phyloP scores from a whole-genome alignment of 805 yeast genomes.

The Yamadazyma endophytica region DNA sequence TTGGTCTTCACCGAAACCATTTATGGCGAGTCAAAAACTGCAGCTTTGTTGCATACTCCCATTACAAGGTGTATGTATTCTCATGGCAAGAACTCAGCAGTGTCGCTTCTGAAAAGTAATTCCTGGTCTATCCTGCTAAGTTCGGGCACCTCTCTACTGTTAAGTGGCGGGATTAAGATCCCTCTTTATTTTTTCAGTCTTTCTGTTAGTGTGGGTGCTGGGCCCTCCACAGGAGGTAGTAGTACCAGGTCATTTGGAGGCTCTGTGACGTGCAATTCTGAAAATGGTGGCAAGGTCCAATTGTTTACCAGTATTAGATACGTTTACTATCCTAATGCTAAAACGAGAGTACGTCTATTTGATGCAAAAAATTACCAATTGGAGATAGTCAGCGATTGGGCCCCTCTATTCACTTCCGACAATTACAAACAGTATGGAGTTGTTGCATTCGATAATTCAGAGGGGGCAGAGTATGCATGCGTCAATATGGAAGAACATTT shows the following conservation, averaged over 20 bases:
- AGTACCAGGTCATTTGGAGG: conserved; percentile 8
- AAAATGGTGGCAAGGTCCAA: conserved; percentile 7
- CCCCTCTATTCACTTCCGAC: conserved; percentile 4
- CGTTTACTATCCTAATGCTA: conserved; percentile 9
- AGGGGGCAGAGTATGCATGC: conserved; percentile 11
- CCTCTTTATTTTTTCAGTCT: background rate
- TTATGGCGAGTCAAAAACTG: conserved; percentile 3
- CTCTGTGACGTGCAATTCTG: conserved; percentile 7
- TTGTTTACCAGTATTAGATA: conserved; percentile 8
- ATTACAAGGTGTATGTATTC: conserved; percentile 5
- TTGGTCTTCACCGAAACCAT: conserved; percentile 3
- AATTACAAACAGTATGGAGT: conserved; percentile 8
- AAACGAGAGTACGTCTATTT: conserved; percentile 4
- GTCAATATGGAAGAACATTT: conserved; percentile 5
- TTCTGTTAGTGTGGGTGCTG: background rate
- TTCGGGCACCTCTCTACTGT: too few species aligned
- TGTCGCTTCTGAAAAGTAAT: conserved; percentile 7
- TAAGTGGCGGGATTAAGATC: background rate
- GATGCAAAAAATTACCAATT: conserved; percentile 1
- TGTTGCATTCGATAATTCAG: conserved; percentile 8
- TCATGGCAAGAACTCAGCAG: conserved; percentile 2
- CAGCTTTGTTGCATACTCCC: conserved; percentile 4
- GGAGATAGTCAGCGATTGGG: conserved; percentile 5
- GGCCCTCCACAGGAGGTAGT: background rate
- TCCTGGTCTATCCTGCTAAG: conserved; percentile 3